phyloP scores from a whole-genome alignment of 2,329 filamentous ascomycete genomes.

The Pseudogymnoascus sp. region DNA sequence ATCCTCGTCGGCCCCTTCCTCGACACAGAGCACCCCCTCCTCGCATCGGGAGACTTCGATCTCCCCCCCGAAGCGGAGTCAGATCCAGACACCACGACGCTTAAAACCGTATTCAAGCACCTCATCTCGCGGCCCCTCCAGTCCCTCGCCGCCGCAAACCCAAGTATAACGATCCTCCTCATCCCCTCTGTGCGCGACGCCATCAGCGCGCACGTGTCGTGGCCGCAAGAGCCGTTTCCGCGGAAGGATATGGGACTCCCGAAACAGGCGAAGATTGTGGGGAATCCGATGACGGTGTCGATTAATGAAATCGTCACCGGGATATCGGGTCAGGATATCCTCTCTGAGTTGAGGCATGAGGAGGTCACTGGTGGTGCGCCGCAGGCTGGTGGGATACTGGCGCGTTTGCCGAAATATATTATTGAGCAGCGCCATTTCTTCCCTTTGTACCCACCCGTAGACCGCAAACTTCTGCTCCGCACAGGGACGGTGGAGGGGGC shows the following conservation, averaged over 20 bases:
- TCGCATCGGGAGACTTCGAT: slow-evolving; percentile 73
- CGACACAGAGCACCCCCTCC: slow-evolving; percentile 80
- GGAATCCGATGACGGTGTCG: slow-evolving; percentile 82
- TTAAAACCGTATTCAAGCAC: slow-evolving; percentile 75
- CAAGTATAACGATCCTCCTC: slow-evolving; percentile 72
- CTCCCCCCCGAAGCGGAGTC: slow-evolving; percentile 57
- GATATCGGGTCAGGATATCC: slow-evolving; percentile 72
- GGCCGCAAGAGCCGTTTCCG: slow-evolving; percentile 67
- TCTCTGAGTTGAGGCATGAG: slow-evolving; percentile 72
- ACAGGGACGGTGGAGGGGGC: slow-evolving; percentile 50
- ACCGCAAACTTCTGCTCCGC: slow-evolving; percentile 57
- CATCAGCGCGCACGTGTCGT: slow-evolving; percentile 75
- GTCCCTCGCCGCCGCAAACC: slow-evolving; percentile 60
- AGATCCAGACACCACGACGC: slow-evolving; percentile 69
- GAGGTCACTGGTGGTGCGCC: slow-evolving; percentile 54
- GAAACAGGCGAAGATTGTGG: slow-evolving; percentile 66
- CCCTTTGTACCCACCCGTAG: slow-evolving; percentile 75
- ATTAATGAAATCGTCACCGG: slow-evolving; percentile 82
- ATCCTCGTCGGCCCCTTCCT: slow-evolving; percentile 82
- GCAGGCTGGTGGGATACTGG: slow-evolving; percentile 34
- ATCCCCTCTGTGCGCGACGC: slow-evolving; percentile 76
- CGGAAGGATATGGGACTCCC: slow-evolving; percentile 63
- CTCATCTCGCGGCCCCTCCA: slow-evolving; percentile 67
- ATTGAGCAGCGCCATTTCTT: slow-evolving; percentile 89
- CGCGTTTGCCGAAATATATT: slow-evolving; percentile 65